Conservation (phyloP, 129 eudicot species). For the Flaveria brownii region DNA sequence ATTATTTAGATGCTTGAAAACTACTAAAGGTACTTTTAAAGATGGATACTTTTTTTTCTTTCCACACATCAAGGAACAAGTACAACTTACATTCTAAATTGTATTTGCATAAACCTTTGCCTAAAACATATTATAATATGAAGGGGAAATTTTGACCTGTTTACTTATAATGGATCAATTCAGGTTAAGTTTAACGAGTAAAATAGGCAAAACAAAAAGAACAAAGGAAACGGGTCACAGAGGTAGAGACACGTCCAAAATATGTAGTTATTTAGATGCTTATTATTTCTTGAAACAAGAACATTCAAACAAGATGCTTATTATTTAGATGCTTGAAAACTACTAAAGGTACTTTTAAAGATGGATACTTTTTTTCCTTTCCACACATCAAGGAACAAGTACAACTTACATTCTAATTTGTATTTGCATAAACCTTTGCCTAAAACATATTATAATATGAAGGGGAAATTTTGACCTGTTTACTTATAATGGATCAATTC, state of each 20-base stretch:
- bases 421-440: constrained; percentile 19
- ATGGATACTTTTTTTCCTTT: constrained; percentile 44
- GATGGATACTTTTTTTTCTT: constrained; percentile 45
- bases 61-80: constrained; percentile 47
- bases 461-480: background rate
- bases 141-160: background rate
- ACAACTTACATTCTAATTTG: constrained; percentile 25
- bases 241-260: background rate
- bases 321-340: constrained; percentile 50
- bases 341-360: constrained; percentile 51
- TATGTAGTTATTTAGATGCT: background rate
- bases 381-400: constrained; percentile 46
- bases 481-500: background rate
- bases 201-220: background rate
- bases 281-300: constrained; percentile 36
- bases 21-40: constrained; percentile 51
- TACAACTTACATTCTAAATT: constrained; percentile 28
- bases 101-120: constrained; percentile 18
- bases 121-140: constrained; percentile 11
- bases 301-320: constrained; percentile 55
- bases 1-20: constrained; percentile 52
- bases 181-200: background rate
- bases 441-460: constrained; percentile 13
- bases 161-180: background rate
- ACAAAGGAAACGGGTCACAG: background rate